Conservation (phyloP, 164 flowering plant species). For the Pachysandra terminalis region DNA sequence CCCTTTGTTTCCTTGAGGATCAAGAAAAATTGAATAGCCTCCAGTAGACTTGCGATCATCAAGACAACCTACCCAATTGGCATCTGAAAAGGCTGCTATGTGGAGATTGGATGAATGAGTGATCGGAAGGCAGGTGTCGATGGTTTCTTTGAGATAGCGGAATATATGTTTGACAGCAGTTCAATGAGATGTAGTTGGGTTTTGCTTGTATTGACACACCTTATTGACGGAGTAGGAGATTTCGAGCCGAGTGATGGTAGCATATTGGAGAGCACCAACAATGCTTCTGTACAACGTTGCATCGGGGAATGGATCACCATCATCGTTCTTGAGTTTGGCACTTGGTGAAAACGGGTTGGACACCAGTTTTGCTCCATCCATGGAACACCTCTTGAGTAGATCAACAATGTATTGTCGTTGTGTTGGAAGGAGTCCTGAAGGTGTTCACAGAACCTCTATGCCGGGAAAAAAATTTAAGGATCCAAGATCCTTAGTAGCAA, state of each 20-base stretch:
- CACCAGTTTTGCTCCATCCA: background rate
- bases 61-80: conserved; percentile 7
- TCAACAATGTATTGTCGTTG: conserved; percentile 9
- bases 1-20: background rate
- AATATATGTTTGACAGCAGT: conserved; percentile 8
- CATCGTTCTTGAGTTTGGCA: background rate
- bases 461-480: conserved; percentile 19
- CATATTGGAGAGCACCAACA: conserved; percentile 13
- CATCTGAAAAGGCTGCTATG: conserved; percentile 5
- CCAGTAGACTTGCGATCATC: background rate
- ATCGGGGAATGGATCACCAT: background rate
- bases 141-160: conserved; percentile 3
- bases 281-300: background rate
- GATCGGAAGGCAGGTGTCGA: conserved; percentile 2
- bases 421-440: background rate
- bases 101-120: background rate
- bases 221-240: conserved; percentile 6
- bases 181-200: conserved; percentile 4
- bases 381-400: background rate
- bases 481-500: conserved; percentile 32
- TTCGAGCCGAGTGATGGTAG: conserved; percentile 8
- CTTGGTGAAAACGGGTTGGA: background rate
- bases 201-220: conserved; percentile 14
- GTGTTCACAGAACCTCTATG: background rate
- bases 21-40: conserved; percentile 3